Base-by-base conservation (phyloP, 495 filamentous ascomycete genomes). In the Aspergillus cristatus region DNA sequence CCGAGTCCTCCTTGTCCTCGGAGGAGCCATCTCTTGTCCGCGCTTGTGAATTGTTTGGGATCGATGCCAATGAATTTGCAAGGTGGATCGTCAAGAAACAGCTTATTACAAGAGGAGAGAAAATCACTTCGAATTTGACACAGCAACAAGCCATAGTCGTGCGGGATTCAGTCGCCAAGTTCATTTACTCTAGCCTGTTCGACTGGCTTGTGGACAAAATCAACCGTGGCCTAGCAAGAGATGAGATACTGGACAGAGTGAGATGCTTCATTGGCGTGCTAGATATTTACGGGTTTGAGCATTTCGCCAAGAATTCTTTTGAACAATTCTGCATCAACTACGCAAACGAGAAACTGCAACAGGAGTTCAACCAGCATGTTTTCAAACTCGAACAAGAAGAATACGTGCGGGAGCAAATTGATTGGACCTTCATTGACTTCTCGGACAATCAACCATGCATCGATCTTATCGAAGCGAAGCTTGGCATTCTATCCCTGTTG, bases 271-370 rank as follows among this genome's bases (percentile, higher is more conserved):
- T 99, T 48, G 91, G 91, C 50, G 91, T 99, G 26, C 77, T 99
- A 37, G 91, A 99, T 85, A 99, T 99, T 48, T 99, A 99, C 68
- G 91, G 91, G 30, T 99, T 99, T 58, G 91, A 99, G 60, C 91
- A 99, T 63, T 99, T 99, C 51, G 90, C 93, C 35, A 96, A 94
- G 68, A 99, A 99, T 69, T 97, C 93, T 7, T 99, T 99, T 51
- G 91, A 99, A 62, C 91, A 99, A 58, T 99, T 99, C 61, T 99
- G 91, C 59, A 99, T 99, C 74, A 99, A 99, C 65, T 99, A 97
- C 50, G 91, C 91, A 57, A 99, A 99, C 62, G 91, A 99, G 63
- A 99, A 99, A 60, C 67, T 99, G 24, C 91, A 99, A 54, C 91
- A 99, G 54, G 93, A 99, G 51, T 99, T 99, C 70, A 99, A 99